Evolutionary conservation across 2,329 filamentous ascomycete genomes (phyloP).

Genomic region (Penicillium sclerotigenum): DNA sequence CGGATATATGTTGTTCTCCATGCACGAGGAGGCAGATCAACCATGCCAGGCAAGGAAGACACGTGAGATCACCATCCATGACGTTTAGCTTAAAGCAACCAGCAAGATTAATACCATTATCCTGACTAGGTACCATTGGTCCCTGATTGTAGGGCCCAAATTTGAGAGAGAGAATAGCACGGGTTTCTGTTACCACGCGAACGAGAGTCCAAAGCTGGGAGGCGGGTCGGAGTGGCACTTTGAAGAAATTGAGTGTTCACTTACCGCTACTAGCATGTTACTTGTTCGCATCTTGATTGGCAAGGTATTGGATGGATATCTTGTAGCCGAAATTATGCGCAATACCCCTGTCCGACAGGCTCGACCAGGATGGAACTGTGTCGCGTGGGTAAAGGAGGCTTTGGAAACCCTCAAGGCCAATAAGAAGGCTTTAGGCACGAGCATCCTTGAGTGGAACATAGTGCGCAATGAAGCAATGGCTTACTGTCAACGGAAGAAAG

Average conservation of each 20-base stretch:
- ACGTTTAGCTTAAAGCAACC: neutral
- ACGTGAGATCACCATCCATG: conserved; percentile 16
- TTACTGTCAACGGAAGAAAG: conserved; percentile 42
- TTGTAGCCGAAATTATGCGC: conserved; percentile 30
- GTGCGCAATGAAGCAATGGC: conserved; percentile 39
- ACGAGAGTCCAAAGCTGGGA: conserved; percentile 22
- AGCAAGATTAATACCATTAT: neutral
- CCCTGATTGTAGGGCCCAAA: conserved; percentile 40
- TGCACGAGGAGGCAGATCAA: conserved; percentile 21
- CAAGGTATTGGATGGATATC: conserved; percentile 33
- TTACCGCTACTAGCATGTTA: conserved; percentile 26
- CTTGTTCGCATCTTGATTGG: conserved; percentile 33
- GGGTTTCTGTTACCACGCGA: conserved; percentile 35
- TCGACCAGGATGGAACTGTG: conserved; percentile 44
- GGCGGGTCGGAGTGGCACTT: conserved; percentile 28
- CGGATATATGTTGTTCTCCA: conserved; percentile 33
- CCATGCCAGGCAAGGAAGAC: conserved; percentile 29
- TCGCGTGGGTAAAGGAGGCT: conserved; percentile 45
- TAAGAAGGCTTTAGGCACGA: conserved; percentile 33
- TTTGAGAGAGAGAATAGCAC: conserved; percentile 17
- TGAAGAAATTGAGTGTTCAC: conserved; percentile 22
- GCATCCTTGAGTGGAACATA: conserved; percentile 32
- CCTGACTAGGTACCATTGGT: conserved; percentile 38
- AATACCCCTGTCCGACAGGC: conserved; percentile 31
- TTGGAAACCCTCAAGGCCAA: conserved; percentile 31